Evolutionary conservation across 345 rosid genomes (phyloP).

Genomic region (Salix dunnii): DNA sequence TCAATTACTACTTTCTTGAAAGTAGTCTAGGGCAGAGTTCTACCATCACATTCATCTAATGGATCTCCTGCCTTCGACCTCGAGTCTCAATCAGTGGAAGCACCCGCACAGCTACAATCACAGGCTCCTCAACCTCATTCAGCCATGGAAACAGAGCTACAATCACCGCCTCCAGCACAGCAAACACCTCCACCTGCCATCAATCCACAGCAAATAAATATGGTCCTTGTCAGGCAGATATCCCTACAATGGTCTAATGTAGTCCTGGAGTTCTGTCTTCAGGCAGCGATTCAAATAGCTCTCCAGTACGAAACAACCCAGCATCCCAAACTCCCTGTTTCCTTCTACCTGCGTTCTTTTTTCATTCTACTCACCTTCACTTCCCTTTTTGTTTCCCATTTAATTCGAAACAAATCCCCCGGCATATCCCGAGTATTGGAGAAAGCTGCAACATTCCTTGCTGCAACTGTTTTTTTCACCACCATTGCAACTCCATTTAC

Average conservation of each 20-base stretch:
- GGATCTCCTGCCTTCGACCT: too few species aligned
- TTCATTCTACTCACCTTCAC: background rate
- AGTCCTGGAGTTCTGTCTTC: background rate
- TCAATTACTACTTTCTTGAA: too few species aligned
- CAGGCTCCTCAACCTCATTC: too few species aligned
- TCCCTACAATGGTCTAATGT: background rate
- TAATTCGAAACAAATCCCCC: background rate
- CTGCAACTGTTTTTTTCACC: background rate
- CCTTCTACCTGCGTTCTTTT: background rate
- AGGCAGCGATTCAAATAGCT: background rate
- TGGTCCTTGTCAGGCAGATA: too few species aligned
- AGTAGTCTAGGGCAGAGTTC: too few species aligned
- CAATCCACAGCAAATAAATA: too few species aligned
- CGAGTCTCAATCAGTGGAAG: too few species aligned
- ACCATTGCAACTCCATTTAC: background rate
- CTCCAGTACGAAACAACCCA: background rate
- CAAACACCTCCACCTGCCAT: too few species aligned
- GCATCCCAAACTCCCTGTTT: background rate
- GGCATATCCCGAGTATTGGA: background rate
- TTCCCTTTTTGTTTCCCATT: background rate
- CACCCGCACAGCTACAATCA: too few species aligned
- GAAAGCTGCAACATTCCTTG: background rate
- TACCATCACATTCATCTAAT: too few species aligned
- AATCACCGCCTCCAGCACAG: too few species aligned
- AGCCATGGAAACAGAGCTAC: too few species aligned